phyloP scores from a whole-genome alignment of 345 rosid species.

The Sisymbrium irio region DNA sequence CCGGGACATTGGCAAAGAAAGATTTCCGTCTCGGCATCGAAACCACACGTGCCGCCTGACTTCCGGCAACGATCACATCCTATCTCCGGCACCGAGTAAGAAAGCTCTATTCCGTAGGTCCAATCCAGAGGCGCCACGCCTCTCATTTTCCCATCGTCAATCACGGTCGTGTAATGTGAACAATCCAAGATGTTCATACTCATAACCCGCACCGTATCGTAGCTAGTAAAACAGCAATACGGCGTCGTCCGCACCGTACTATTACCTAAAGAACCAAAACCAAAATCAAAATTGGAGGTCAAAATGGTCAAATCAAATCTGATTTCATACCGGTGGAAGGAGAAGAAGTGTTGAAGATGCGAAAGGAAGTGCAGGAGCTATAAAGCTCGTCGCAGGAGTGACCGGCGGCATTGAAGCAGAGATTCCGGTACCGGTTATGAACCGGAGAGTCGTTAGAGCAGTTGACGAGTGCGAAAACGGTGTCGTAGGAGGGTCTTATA shows the following conservation, averaged over 20 bases:
- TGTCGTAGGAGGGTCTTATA: conserved; percentile 81
- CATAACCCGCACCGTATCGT: conserved; percentile 79
- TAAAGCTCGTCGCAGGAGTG: conserved; percentile 92
- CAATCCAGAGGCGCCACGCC: conserved; percentile 70
- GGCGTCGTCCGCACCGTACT: conserved; percentile 40
- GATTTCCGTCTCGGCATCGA: conserved; percentile 64
- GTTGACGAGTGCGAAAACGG: conserved; percentile 79
- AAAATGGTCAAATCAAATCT: not conserved
- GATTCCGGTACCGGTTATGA: conserved; percentile 69
- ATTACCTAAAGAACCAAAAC: conserved; percentile 6
- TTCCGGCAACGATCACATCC: conserved; percentile 66
- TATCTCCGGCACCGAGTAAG: conserved; percentile 59
- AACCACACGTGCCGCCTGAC: conserved; percentile 88
- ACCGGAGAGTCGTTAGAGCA: conserved; percentile 86
- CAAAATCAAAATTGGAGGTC: not conserved
- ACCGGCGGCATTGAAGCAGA: conserved; percentile 64
- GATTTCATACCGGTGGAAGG: conserved; percentile 12
- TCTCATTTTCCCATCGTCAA: conserved; percentile 45
- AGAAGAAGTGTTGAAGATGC: conserved; percentile 50
- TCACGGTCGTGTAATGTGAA: conserved; percentile 66
- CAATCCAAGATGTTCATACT: conserved; percentile 89
- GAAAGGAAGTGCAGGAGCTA: conserved; percentile 62
- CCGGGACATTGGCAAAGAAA: conserved; percentile 69
- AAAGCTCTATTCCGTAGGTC: conserved; percentile 78
- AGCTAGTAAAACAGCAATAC: conserved; percentile 84